Base-by-base conservation (phyloP, 148 eudicot species). In the Suaeda aralocaspica region DNA sequence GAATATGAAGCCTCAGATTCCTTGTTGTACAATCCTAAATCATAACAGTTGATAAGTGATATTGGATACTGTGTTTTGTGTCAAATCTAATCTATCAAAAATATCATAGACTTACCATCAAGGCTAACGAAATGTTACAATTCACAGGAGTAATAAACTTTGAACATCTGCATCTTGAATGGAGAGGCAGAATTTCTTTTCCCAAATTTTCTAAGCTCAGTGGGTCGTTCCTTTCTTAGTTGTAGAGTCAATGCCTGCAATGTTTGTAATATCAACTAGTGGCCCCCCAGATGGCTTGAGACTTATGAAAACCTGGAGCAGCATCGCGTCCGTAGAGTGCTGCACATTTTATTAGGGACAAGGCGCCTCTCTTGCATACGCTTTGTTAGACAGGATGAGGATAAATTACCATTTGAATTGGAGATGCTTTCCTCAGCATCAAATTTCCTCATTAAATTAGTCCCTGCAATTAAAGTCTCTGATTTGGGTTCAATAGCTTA, bases 91-190 rank as follows among this genome's bases (percentile, higher is more conserved):
- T 9, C 57, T 26, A 48, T 4, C 36, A 58, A 39, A 44, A 55
- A 30, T 52, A 26, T 62, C 49, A 70, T 51, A 56, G 60, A 71
- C 71, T 76, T 84, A 88, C 95, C 98, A 72, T 60, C 81, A 60
- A 79, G 62, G 51, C 78, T 28, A 60, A 42, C 24, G 72, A 55
- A 28, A 59, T 51, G 33, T 75, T 81, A 59, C 49, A 63, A 70
- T 76, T 88, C 51, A 91, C 57, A 45, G 98, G 92, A 73, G 88
- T 78, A 39, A 81, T 67, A 67, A 89, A 88, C 82, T 76, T 85
- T 71, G 92, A 85, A 80, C 30, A 81, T 8, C 96, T 84, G 98
- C 84, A 77, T 91, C 84, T 91, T 94, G 79, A 94, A 94, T 72
- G 98, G 83, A 70, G 96, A 84, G 44, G 68, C 68, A 51, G 83